phyloP scores from a whole-genome alignment of 345 rosid genomes.

The Euphorbia peplus region DNA sequence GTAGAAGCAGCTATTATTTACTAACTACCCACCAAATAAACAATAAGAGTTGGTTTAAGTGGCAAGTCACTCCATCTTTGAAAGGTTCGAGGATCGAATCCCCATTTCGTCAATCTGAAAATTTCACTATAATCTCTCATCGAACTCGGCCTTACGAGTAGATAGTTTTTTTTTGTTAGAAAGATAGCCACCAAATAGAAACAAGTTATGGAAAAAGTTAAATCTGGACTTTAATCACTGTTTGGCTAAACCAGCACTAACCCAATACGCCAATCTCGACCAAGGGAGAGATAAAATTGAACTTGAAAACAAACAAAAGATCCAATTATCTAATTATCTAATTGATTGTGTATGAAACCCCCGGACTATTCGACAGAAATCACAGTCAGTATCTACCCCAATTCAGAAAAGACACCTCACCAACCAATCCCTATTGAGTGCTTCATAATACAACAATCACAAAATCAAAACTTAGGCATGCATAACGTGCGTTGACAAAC shows the following conservation, averaged over 20 bases:
- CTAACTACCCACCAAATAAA: background rate
- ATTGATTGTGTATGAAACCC: too few relatives aligned
- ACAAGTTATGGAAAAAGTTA: background rate
- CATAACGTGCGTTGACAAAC: background rate
- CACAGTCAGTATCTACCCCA: background rate
- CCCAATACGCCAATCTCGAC: background rate
- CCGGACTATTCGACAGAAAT: too few relatives aligned
- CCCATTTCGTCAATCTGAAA: too few relatives aligned
- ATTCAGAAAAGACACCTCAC: background rate
- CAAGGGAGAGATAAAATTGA: background rate
- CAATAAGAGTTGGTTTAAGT: too few relatives aligned
- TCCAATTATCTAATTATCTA: too few relatives aligned
- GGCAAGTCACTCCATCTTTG: too few relatives aligned
- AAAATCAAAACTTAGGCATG: constrained; percentile 10
- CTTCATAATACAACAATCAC: constrained; percentile 5
- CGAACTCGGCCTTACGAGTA: too few relatives aligned
- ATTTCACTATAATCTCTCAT: too few relatives aligned
- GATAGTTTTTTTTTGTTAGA: too few relatives aligned
- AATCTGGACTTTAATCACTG: background rate
- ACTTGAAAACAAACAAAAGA: background rate
- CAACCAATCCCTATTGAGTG: constrained; percentile 3
- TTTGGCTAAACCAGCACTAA: background rate
- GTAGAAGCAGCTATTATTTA: background rate
- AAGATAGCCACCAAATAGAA: background rate
- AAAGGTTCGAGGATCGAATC: too few relatives aligned